phyloP scores from a whole-genome alignment of 73 alveolate genomes.

The Paraurostyla sp. region DNA sequence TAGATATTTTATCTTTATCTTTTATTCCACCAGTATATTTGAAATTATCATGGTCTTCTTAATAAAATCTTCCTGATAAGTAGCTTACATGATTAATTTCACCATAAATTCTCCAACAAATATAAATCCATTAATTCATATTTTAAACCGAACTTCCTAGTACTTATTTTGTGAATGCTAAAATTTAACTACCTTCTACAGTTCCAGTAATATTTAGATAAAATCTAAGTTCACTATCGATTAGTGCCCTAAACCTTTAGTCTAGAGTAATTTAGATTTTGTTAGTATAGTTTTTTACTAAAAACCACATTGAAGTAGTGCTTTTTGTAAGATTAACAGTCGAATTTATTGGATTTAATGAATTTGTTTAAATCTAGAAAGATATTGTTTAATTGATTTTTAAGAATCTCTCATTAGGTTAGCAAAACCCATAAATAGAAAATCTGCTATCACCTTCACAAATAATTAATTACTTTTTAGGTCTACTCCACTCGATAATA shows the following conservation, averaged over 20 bases:
- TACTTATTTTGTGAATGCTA: too few species aligned
- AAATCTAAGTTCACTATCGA: too few species aligned
- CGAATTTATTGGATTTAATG: too few species aligned
- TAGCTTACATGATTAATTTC: too few species aligned
- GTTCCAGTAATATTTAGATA: too few species aligned
- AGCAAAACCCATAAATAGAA: constrained; percentile 15
- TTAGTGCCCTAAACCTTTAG: too few species aligned
- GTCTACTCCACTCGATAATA: neutral
- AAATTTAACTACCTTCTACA: too few species aligned
- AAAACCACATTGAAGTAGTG: constrained; percentile 23
- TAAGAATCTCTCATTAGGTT: constrained; percentile 18
- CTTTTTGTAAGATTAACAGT: too few species aligned
- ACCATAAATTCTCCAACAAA: too few species aligned
- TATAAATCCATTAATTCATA: too few species aligned
- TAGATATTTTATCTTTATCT: neutral
- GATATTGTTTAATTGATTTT: neutral
- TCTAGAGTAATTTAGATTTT: neutral
- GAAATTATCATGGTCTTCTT: neutral
- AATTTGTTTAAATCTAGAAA: too few species aligned
- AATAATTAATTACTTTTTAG: neutral
- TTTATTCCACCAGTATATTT: neutral
- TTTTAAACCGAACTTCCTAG: too few species aligned
- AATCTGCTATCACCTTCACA: constrained; percentile 27
- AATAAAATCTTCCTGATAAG: neutral
- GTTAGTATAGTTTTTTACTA: neutral